These are phyloP conservation scores for Ogataea minuta DNA, from an alignment of 805 yeast genomes.

Conservation along the genomic window DNA sequence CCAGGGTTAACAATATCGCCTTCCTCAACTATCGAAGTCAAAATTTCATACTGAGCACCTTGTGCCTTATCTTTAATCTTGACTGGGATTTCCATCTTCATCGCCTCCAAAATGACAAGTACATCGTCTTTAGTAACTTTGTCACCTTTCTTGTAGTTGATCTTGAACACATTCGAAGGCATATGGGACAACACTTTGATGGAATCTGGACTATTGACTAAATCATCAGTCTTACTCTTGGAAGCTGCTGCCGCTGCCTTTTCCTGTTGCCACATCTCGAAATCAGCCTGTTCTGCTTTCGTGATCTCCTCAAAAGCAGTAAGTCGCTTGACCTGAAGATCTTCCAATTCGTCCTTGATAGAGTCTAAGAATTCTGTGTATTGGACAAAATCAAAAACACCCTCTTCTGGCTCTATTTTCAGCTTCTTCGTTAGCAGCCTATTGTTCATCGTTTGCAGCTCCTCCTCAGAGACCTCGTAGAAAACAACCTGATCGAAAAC, in stretches of 20 bases:
- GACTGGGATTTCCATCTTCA: slow-evolving; percentile 84
- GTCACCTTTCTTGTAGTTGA: slow-evolving; percentile 76
- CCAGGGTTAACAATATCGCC: slow-evolving; percentile 98
- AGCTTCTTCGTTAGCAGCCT: slow-evolving; percentile 32
- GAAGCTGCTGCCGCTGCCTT: slow-evolving; percentile 42
- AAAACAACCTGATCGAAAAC: slow-evolving; percentile 87
- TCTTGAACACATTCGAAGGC: slow-evolving; percentile 95
- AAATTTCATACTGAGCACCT: slow-evolving; percentile 64
- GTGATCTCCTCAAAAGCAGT: slow-evolving; percentile 75
- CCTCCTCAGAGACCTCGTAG: slow-evolving; percentile 36
- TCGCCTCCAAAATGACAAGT: slow-evolving; percentile 88
- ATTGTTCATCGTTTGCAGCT: slow-evolving; percentile 30
- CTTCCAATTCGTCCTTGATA: slow-evolving; percentile 28
- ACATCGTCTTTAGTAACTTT: slow-evolving; percentile 70
- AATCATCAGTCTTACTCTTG: slow-evolving; percentile 1
- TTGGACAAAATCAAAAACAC: slow-evolving; percentile 34
- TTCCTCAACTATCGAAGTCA: slow-evolving; percentile 68
- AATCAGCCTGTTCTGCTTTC: slow-evolving; percentile 63
- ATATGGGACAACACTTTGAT: slow-evolving; percentile 87
- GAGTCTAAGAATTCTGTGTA: slow-evolving; percentile 31
- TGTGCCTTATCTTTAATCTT: slow-evolving; percentile 44
- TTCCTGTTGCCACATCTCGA: slow-evolving; percentile 45
- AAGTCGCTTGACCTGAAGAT: slow-evolving; percentile 43
- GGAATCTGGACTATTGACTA: slow-evolving; percentile 54
- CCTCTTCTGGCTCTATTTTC: slow-evolving; percentile 27